A percentile compares a stretch with the other conserved stretches of the same genome.
Evolutionary conservation across 441 rosid species (phyloP).

Genomic region (Adansonia grandidieri): DNA sequence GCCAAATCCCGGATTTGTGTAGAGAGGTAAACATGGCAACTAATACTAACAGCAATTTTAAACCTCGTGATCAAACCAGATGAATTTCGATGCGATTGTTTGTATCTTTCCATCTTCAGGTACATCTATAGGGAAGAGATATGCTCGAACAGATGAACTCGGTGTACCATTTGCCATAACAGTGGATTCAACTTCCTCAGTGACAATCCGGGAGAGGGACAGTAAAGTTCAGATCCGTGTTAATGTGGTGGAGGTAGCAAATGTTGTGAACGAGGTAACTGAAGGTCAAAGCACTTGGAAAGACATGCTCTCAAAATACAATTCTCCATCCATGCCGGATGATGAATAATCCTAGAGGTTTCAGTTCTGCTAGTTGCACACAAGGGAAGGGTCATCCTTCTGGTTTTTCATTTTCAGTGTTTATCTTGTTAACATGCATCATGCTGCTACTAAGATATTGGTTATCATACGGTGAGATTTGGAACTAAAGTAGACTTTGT

Average conservation of each 20-base stretch:
- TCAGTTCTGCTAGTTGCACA: background rate
- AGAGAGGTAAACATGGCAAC: background rate
- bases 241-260: slow-evolving; percentile 43
- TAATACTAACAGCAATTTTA: background rate
- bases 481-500: background rate
- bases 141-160: slow-evolving; percentile 59
- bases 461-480: background rate
- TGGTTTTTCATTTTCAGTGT: background rate
- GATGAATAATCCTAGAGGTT: slow-evolving; percentile 11
- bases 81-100: background rate
- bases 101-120: slow-evolving; percentile 31
- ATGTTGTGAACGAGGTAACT: slow-evolving; percentile 40
- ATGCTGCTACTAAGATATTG: background rate
- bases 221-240: slow-evolving; percentile 59
- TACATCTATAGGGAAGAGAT: slow-evolving; percentile 59
- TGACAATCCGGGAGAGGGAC: slow-evolving; percentile 65
- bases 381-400: background rate
- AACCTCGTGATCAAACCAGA: background rate
- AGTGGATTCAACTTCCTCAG: slow-evolving; percentile 50
- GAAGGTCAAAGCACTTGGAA: slow-evolving; percentile 55
- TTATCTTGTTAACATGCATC: background rate
- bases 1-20: background rate
- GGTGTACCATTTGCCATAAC: slow-evolving; percentile 66
- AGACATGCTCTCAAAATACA: slow-evolving; percentile 28
- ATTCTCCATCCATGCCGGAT: background rate